Conservation (phyloP, 1,284 basidiomycete species). For the Ustilago cynodontis region DNA sequence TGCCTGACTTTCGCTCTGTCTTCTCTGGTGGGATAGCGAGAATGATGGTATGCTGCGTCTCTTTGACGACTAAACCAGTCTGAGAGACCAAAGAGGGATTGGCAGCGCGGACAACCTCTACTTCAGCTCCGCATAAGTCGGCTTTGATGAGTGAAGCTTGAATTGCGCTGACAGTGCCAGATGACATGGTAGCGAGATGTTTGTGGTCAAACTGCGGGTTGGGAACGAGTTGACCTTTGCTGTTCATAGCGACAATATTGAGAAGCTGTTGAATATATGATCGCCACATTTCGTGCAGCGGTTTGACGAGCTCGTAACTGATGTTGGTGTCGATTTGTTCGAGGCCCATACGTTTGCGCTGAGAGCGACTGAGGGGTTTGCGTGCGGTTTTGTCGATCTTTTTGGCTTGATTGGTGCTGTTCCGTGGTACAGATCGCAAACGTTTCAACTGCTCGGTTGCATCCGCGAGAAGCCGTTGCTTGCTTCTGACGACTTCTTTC, state of each 20-base stretch:
- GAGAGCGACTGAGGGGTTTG: slow-evolving; percentile 38
- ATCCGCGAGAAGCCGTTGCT: slow-evolving; percentile 32
- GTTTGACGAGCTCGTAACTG: slow-evolving; percentile 39
- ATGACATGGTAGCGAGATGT: slow-evolving; percentile 34
- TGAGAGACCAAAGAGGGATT: slow-evolving; percentile 50
- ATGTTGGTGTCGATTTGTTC: slow-evolving; percentile 38
- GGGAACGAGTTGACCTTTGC: slow-evolving; percentile 28
- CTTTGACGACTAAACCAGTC: slow-evolving; percentile 44
- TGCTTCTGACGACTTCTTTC: slow-evolving; percentile 25
- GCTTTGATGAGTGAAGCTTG: slow-evolving; percentile 52
- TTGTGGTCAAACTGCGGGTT: slow-evolving; percentile 40
- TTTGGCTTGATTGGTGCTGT: slow-evolving; percentile 30
- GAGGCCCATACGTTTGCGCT: slow-evolving; percentile 43
- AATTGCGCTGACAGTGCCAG: slow-evolving; percentile 38
- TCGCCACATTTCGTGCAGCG: slow-evolving; percentile 50
- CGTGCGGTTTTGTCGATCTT: slow-evolving; percentile 23
- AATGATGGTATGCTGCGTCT: slow-evolving; percentile 48
- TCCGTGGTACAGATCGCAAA: slow-evolving; percentile 22
- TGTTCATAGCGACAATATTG: slow-evolving; percentile 42
- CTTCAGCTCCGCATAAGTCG: slow-evolving; percentile 50
- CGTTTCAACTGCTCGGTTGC: slow-evolving; percentile 32
- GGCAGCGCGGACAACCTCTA: slow-evolving; percentile 45
- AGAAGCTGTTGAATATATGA: slow-evolving; percentile 55
- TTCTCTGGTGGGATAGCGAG: slow-evolving; percentile 18
- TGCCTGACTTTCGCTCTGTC: neutral